These are phyloP conservation scores for Torrubiella hemipterigena DNA, from an alignment of 2,329 filamentous ascomycete species.

Conservation along the genomic window DNA sequence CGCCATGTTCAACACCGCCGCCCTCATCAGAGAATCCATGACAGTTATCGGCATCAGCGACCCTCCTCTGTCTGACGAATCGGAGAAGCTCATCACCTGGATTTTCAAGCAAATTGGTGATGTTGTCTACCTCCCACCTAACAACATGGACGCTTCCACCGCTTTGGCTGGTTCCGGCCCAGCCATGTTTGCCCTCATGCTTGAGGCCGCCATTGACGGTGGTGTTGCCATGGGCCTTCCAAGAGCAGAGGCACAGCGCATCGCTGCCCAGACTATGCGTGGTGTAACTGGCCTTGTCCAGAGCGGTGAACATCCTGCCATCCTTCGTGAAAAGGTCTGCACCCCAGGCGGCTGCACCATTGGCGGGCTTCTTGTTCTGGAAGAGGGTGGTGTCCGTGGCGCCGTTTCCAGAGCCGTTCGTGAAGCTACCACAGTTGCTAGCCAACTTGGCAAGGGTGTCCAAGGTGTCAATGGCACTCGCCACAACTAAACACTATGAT, in stretches of 20 bases:
- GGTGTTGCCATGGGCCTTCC: slow-evolving; percentile 70
- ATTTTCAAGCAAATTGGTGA: slow-evolving; percentile 67
- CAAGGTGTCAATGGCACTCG: slow-evolving; percentile 24
- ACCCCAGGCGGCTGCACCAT: slow-evolving; percentile 73
- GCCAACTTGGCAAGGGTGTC: slow-evolving; percentile 38
- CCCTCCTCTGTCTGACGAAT: slow-evolving; percentile 42
- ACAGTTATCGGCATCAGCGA: slow-evolving; percentile 59
- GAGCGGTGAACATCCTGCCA: slow-evolving; percentile 61
- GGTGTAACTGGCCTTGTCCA: slow-evolving; percentile 60
- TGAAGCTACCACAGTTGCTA: slow-evolving; percentile 59
- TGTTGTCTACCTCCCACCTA: slow-evolving; percentile 53
- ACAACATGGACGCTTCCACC: slow-evolving; percentile 60
- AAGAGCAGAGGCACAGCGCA: slow-evolving; percentile 57
- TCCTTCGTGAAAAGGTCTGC: slow-evolving; percentile 64
- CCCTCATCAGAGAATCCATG: slow-evolving; percentile 69
- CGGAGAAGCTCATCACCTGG: slow-evolving; percentile 53
- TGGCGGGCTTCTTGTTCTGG: slow-evolving; percentile 58
- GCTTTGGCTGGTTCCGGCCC: slow-evolving; percentile 65
- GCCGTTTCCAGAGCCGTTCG: slow-evolving; percentile 56
- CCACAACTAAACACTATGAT: not conserved
- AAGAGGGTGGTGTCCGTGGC: slow-evolving; percentile 60
- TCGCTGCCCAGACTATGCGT: slow-evolving; percentile 71
- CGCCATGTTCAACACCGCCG: slow-evolving; percentile 78
- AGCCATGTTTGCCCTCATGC: slow-evolving; percentile 63
- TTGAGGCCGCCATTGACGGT: slow-evolving; percentile 66